Evolutionary conservation across 352 stramenopile genomes (phyloP), one percentile per base, ranked within the genome.

Genomic region (Phytopythium oedochilum): DNA sequence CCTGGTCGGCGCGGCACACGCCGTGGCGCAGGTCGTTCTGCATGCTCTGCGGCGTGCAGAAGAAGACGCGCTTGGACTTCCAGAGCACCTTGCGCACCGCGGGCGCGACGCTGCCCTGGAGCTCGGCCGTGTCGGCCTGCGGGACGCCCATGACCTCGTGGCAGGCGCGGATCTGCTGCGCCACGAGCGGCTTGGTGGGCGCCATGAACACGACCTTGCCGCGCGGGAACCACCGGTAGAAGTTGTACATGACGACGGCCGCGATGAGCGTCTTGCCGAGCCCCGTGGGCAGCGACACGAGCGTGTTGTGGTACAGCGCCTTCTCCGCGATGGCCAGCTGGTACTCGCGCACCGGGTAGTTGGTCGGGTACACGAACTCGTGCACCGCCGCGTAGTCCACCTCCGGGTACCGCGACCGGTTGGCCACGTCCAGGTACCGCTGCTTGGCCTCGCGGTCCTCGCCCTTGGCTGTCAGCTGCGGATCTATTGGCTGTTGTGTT

Each of bases 171-270:
- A 99, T 97, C 79, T 99, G 97, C 69, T 99, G 97, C 25, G 87
- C 86, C 23, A 99, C 97, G 22, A 99, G 71, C 5, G 97, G 97
- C 69, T 97, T 92, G 9, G 97, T 99, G 0, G 97, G 97, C 6
- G 97, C 97, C 71, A 99, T 94, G 72, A 99, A 98, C n/a, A 98
- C 90, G 39, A 98, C 93, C 50, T 97, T 95, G 17, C 88, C 88
- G 7, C 64, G 71, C 7, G 96, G 96, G 70, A 99, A 99, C 97
- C 97, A 99, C 6, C 96, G 82, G 68, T 98, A 98, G 63, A 96
- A 99, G 82, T 99, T 99, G 80, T 99, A 99, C 94, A 99, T 99
- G 36, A 99, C 97, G 3, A 99, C 97, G 7, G 96, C 96, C 32
- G 97, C 97, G 67, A 99, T 98, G 9, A 99, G 75, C 12, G 97